Percentiles rank a stretch among this genome's conserved stretches.
Conservation (phyloP, 352 stramenopile species). For the Phytopythium chamaehyphon region DNA sequence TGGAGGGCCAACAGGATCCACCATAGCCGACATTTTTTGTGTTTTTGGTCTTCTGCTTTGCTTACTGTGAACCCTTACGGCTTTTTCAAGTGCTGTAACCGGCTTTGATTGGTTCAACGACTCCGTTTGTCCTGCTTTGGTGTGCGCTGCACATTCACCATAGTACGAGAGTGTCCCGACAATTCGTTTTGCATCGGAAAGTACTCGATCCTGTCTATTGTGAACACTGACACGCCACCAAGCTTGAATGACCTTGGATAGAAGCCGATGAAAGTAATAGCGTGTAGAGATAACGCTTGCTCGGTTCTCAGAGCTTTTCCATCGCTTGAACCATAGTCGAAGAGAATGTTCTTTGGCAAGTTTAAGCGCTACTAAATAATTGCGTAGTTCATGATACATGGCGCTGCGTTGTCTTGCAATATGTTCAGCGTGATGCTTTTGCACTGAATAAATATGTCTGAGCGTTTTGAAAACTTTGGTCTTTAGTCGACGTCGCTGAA, state of each 20-base stretch:
- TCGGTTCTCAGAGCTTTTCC: not conserved
- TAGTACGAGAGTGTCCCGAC: slow-evolving; percentile 2
- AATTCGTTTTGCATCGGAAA: slow-evolving; percentile 17
- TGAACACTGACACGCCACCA: slow-evolving; percentile 33
- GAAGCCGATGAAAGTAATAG: slow-evolving; percentile 1
- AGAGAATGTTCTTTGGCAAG: not conserved
- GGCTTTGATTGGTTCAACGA: not conserved
- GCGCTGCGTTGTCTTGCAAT: not conserved
- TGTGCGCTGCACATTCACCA: not conserved
- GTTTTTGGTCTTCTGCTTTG: too few species aligned
- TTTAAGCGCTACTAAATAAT: not conserved
- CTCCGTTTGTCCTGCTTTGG: not conserved
- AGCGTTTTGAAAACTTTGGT: not conserved
- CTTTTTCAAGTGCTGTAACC: not conserved
- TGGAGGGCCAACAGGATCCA: too few species aligned
- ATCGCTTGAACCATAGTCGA: slow-evolving; percentile 1
- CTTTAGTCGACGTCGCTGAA: not conserved
- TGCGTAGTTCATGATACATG: not conserved
- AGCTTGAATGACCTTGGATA: slow-evolving; percentile 4
- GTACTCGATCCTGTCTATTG: slow-evolving; percentile 26
- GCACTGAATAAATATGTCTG: not conserved
- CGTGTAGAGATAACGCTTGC: not conserved
- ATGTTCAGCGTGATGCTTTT: not conserved
- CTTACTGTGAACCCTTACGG: too few species aligned
- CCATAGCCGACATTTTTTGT: too few species aligned